Base-by-base conservation (phyloP, 2,329 filamentous ascomycete genomes). In the Cladophialophora immunda region DNA sequence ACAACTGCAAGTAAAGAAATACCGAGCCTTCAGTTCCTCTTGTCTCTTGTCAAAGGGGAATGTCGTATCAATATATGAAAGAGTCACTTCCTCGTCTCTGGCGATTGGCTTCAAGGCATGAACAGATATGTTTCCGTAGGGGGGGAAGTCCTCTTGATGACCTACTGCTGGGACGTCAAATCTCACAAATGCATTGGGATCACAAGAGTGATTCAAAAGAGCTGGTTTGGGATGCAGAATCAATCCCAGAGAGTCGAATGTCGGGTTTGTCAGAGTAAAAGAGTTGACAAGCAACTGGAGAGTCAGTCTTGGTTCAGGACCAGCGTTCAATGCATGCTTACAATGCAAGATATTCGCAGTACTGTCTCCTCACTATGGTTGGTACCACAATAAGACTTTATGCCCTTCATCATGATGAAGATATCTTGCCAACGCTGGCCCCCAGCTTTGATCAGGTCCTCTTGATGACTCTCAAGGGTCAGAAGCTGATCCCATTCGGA, bases 161-260 rank as follows among this genome's bases (percentile, higher is more conserved):
- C 34, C 78, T 74, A 2, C 82, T 77, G 22, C 22, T 1, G 57
- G 41, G 3, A 85, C 82, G 65, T 89, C 85, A 77, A 89, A 88
- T 13, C 85, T 80, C 19, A 88, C 81, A 32, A 82, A 82, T 2
- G 85, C 82, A 70, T 90, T 90, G 3, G 86, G 86, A 27, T 84
- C 80, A 73, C 88, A 90, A 52, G 85, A 88, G 73, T 90, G 88
- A 68, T 90, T 90, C 52, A 87, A 80, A 17, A 83, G 77, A 30
- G 84, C 81, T 1, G 85, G 79, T 19, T 82, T 78, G 0, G 86
- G 85, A 67, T 89, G 85, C 17, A 89, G 73, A 38, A 83, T 84
- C n/a, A 89, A 77, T 1, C 88, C 88, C 25, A 90, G 77, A 0
- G 85, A 83, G 70, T 89, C 87, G 56, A 85, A 82, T 17, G 83